Base-by-base conservation (phyloP, 805 yeast species). In the Tetrapisispora pingtungensis region DNA sequence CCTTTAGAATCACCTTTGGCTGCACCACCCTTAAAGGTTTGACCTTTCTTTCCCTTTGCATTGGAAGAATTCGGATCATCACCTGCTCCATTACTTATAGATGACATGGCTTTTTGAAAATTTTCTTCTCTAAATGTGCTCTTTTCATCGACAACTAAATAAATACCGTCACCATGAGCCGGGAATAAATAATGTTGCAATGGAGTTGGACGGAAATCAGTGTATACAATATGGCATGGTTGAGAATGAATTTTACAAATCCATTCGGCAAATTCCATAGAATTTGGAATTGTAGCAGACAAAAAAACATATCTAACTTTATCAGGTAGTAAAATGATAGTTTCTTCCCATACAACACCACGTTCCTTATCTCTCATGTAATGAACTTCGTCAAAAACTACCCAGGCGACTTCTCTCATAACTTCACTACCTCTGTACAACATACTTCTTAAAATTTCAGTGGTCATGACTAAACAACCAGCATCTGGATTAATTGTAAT, bases 311-410 rank as follows among this genome's bases (percentile, higher is more conserved):
- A 87, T 52, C 84, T 90, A 15, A 93, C 97, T 70, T 89, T 89
- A 56, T 94, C 97, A 4, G 99, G 99, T 36, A 93, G 72, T 60
- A 93, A 70, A 46, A 93, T 93, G 52, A 93, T 90, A 14, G 97
- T 90, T 66, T 93, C 99, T 68, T 93, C 99, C 99, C 99, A 93
- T 31, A 93, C 98, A 43, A 93, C 99, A 64, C 99, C 99, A 68
- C 99, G 80, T 53, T 88, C 93, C 55, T 87, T 83, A 64, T 93
- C 99, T 68, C 97, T 81, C 94, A 93, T 93, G 66, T 93, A 93
- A 68, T 93, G 99, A 38, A 93, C 96, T 64, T 93, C 99, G 66
- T 93, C 99, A 53, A 93, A 93, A 33, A 93, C 80, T 41, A 93
- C 98, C 96, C 96, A 93, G 0, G 96, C 96, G 35, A 93, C 97